Conservation (phyloP, 768 basidiomycete species). For the Podaxis sp. region DNA sequence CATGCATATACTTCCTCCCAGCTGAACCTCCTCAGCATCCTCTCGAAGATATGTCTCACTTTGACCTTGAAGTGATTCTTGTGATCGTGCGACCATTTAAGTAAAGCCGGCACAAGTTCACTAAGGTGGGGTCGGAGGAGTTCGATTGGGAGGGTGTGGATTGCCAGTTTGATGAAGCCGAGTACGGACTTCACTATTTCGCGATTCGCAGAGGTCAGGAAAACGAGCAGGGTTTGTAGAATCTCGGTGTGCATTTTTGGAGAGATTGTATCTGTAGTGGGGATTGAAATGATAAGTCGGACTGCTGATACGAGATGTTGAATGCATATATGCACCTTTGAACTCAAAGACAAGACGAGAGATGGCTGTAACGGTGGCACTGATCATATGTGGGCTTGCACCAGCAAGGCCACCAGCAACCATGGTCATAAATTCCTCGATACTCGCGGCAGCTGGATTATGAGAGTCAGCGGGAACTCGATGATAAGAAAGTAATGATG, state of each 20-base stretch:
- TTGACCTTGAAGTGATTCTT: conserved; percentile 99
- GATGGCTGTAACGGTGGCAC: conserved; percentile 92
- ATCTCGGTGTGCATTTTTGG: conserved; percentile 78
- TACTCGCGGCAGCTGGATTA: conserved; percentile 56
- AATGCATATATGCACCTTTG: conserved; percentile 58
- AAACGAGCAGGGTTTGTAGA: conserved; percentile 82
- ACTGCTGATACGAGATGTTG: background rate
- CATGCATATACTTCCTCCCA: conserved; percentile 81
- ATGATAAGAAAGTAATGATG: conserved; percentile 18
- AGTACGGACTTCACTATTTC: conserved; percentile 97
- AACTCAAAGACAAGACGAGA: conserved; percentile 96
- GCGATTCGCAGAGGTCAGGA: conserved; percentile 90
- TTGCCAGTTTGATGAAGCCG: conserved; percentile 90
- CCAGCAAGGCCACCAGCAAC: conserved; percentile 92
- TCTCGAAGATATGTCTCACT: conserved; percentile 95
- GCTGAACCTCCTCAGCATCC: conserved; percentile 87
- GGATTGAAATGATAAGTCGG: background rate
- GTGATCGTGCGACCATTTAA: conserved; percentile 95
- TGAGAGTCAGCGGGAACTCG: background rate
- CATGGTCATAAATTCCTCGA: conserved; percentile 97
- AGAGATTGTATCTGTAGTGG: conserved; percentile 59
- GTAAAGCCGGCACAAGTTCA: conserved; percentile 76
- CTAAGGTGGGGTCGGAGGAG: conserved; percentile 76
- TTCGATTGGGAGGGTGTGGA: conserved; percentile 76
- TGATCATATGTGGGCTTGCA: conserved; percentile 96